Percentiles rank a stretch among this genome's conserved stretches.
These are phyloP conservation scores for Pythium coloratum DNA, from an alignment of 352 stramenopile species.

Conservation along the genomic window DNA sequence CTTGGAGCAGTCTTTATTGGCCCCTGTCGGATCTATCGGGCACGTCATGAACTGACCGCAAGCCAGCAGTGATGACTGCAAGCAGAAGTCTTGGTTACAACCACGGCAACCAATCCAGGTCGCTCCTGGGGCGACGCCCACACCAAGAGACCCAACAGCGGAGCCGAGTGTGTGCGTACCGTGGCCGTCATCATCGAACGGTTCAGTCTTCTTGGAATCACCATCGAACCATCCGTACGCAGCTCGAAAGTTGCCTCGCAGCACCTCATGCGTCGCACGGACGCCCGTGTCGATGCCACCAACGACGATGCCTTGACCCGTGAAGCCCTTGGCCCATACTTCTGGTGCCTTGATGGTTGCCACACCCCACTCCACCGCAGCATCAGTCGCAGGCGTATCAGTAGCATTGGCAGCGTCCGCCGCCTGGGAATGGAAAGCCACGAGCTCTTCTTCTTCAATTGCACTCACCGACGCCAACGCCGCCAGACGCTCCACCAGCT, in stretches of 20 bases:
- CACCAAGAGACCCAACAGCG: not conserved
- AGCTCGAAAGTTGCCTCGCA: conserved; percentile 14
- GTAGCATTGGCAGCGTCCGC: not conserved
- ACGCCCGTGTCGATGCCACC: conserved; percentile 35
- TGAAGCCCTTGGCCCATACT: conserved; percentile 28
- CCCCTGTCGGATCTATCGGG: no score
- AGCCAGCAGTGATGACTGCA: conserved; percentile 20
- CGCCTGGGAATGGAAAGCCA: not conserved
- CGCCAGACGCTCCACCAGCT: conserved; percentile 13
- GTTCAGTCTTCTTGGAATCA: conserved; percentile 10
- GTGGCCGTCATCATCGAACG: conserved; percentile 23
- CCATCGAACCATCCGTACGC: conserved; percentile 22
- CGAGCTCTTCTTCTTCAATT: not conserved
- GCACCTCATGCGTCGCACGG: conserved; percentile 20
- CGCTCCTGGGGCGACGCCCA: conserved; percentile 7
- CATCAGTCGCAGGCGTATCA: not conserved
- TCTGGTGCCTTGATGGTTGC: conserved; percentile 15
- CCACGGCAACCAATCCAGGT: conserved; percentile 1
- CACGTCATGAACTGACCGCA: conserved; percentile 6
- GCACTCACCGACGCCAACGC: not conserved
- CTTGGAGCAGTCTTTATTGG: no score
- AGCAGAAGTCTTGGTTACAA: conserved; percentile 9
- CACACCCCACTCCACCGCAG: conserved; percentile 23
- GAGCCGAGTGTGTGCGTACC: conserved; percentile 17
- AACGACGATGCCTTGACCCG: conserved; percentile 25